Percentiles rank a stretch among this genome's conserved stretches.
Conservation (phyloP, 495 filamentous ascomycete species). For the Thermochaetoides thermophila region DNA sequence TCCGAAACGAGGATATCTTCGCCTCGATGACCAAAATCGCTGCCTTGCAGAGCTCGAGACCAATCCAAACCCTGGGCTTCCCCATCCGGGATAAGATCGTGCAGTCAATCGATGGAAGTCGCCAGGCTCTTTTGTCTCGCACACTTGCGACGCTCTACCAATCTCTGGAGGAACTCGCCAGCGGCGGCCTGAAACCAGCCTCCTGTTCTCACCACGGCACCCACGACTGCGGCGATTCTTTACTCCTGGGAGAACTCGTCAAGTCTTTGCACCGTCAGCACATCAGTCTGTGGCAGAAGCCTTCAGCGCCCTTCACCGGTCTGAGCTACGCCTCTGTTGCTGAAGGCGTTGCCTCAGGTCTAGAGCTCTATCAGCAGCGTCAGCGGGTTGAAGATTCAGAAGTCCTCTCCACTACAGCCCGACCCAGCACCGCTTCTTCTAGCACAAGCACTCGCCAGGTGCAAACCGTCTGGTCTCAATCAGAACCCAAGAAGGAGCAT, state of each 20-base stretch:
- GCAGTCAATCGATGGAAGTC: conserved; percentile 14
- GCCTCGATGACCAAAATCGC: conserved; percentile 10
- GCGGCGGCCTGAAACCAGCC: too few species aligned
- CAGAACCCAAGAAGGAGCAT: too few species aligned
- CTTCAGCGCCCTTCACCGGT: conserved; percentile 9
- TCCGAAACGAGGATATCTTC: conserved; percentile 15
- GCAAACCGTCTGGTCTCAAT: too few species aligned
- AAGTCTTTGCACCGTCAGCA: conserved; percentile 10
- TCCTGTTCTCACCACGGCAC: conserved; percentile 1
- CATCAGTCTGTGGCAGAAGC: conserved; percentile 12
- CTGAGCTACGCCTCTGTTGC: conserved; percentile 10
- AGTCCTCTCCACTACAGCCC: too few species aligned
- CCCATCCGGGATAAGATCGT: conserved; percentile 18
- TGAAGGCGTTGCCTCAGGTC: conserved; percentile 2
- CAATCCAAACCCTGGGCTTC: conserved; percentile 10
- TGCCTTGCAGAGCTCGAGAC: conserved; percentile 6
- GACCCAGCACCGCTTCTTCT: too few species aligned
- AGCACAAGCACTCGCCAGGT: too few species aligned
- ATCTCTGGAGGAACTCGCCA: conserved; percentile 7
- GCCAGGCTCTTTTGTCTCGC: conserved; percentile 9
- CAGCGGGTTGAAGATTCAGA: too few species aligned
- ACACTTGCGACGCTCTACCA: conserved; percentile 8
- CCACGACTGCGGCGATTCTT: conserved; percentile 13
- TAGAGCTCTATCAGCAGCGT: conserved; percentile 2
- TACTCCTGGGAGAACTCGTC: conserved; percentile 17